Evolutionary conservation across 129 eudicot genomes (phyloP).

Genomic region (Kitagawia praeruptora): DNA sequence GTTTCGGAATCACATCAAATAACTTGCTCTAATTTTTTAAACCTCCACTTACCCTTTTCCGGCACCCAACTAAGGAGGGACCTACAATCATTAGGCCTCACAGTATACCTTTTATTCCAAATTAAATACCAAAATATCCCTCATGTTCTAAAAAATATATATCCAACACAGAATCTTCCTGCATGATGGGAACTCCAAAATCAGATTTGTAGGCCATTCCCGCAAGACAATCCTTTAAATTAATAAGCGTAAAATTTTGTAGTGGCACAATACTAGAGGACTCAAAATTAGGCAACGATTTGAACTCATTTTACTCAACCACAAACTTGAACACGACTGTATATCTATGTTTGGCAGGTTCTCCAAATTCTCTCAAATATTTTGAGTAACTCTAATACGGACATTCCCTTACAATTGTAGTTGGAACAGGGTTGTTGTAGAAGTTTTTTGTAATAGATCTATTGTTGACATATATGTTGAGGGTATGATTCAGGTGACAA

Average conservation of each 20-base stretch:
- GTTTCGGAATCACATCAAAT: neutral
- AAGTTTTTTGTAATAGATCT: neutral
- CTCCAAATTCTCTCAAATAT: neutral
- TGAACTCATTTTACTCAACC: neutral
- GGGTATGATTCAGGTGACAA: too few relatives aligned
- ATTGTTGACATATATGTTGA: too few relatives aligned
- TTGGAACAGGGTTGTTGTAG: too few relatives aligned
- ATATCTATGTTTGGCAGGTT: neutral
- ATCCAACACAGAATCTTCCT: neutral
- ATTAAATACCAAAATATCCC: neutral
- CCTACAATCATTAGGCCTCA: neutral
- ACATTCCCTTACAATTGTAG: neutral
- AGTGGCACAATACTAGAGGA: too few relatives aligned
- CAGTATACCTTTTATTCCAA: neutral
- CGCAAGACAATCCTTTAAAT: neutral
- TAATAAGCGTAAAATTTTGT: neutral
- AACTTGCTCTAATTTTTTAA: neutral
- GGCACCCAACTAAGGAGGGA: neutral
- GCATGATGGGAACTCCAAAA: neutral
- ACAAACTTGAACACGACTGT: neutral
- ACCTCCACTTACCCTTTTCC: too few relatives aligned
- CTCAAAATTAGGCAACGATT: neutral
- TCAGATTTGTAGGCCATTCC: neutral
- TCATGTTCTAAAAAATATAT: neutral
- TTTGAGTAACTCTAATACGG: neutral